Evolutionary conservation across 1,139 yeast genomes (phyloP).

Genomic region (Sugiyamaella pinicola): DNA sequence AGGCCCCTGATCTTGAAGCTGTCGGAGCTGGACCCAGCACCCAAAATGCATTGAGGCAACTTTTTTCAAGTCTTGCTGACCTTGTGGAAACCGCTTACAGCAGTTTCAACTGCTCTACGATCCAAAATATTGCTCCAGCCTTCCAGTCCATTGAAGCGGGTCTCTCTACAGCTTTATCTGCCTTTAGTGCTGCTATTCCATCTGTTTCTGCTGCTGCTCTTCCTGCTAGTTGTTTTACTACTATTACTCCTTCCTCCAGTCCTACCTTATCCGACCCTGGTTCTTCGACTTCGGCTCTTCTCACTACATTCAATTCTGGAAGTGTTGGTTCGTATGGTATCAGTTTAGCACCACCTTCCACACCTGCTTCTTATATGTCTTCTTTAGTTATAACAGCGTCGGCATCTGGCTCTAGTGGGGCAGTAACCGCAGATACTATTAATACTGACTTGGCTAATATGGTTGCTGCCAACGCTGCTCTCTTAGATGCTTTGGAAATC

Average conservation of each 20-base stretch:
- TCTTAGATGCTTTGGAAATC: constrained; percentile 7
- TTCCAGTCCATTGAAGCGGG: constrained; percentile 23
- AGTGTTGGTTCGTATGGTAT: neutral
- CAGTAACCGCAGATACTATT: constrained; percentile 10
- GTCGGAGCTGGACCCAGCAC: constrained; percentile 27
- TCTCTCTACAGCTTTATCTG: constrained; percentile 20
- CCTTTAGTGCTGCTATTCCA: constrained; percentile 18
- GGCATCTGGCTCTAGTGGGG: constrained; percentile 8
- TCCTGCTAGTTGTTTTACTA: constrained; percentile 18
- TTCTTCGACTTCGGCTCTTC: constrained; percentile 10
- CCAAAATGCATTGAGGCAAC: constrained; percentile 22
- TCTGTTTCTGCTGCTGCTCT: constrained; percentile 19
- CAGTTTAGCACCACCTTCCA: too few species aligned
- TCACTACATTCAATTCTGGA: constrained; percentile 2
- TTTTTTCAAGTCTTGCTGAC: constrained; percentile 20
- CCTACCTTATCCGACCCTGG: constrained; percentile 9
- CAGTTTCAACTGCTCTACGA: constrained; percentile 1
- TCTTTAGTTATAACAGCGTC: constrained; percentile 12
- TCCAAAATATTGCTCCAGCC: constrained; percentile 19
- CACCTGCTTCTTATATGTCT: constrained; percentile 8
- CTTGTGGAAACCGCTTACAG: constrained; percentile 24
- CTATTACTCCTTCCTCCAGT: neutral
- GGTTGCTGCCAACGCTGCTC: neutral
- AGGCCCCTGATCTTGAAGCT: constrained; percentile 25
- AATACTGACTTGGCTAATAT: constrained; percentile 9